Percentiles rank a stretch among this genome's conserved stretches.
Conservation (phyloP, 2,329 filamentous ascomycete species). For the Aquanectria penicillioides region DNA sequence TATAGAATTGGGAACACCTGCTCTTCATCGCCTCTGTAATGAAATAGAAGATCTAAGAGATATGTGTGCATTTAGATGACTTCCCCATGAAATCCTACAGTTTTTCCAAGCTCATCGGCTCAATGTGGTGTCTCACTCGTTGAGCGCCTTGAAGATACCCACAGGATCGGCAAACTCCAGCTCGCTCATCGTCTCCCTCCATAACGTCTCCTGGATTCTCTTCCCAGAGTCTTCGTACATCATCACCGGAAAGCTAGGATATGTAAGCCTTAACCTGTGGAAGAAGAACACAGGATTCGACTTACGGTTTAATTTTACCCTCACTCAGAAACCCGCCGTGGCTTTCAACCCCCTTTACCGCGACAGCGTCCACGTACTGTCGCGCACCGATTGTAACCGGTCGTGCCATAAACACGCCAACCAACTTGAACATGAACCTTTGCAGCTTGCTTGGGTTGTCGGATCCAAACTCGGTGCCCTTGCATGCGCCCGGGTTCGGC, state of each 20-base stretch:
- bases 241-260: no score
- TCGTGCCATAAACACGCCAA: conserved; percentile 23
- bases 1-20: no score
- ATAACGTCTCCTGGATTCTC: conserved; percentile 29
- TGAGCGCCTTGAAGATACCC: conserved; percentile 9
- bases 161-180: conserved; percentile 31
- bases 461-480: conserved; percentile 54
- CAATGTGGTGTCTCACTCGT: neutral
- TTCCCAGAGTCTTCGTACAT: conserved; percentile 24
- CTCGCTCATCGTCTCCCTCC: conserved; percentile 37
- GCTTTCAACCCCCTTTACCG: conserved; percentile 33
- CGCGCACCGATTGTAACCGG: conserved; percentile 28
- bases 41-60: no score
- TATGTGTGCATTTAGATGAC: no score
- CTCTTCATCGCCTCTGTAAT: no score
- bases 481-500: conserved; percentile 56
- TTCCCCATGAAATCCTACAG: no score
- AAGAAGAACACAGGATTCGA: neutral
- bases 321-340: conserved; percentile 40
- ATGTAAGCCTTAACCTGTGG: neutral
- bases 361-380: conserved; percentile 37
- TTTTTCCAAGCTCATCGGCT: neutral
- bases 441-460: conserved; percentile 38
- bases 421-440: conserved; percentile 22
- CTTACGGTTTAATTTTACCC: conserved; percentile 41